phyloP scores from a whole-genome alignment of 495 filamentous ascomycete genomes.

The Hypomontagnella submonticulosa region DNA sequence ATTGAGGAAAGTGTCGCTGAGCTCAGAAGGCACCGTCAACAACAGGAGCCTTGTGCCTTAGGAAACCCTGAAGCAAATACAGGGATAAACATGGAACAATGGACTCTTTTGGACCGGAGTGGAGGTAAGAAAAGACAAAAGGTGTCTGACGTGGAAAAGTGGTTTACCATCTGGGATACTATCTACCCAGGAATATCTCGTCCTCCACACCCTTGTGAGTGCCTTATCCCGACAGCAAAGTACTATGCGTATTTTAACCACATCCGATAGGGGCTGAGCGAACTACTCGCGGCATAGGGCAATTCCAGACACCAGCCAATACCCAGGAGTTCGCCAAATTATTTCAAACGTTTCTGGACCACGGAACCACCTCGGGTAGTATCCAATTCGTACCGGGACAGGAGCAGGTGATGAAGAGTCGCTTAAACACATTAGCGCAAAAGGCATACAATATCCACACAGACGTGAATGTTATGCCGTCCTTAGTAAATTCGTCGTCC shows the following conservation, averaged over 20 bases:
- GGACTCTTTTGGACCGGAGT: constrained; percentile 19
- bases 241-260: not conserved
- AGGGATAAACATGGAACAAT: constrained; percentile 24
- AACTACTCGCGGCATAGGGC: constrained; percentile 11
- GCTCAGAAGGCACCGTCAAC: constrained; percentile 17
- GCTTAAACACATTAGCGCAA: constrained; percentile 10
- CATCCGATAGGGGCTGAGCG: constrained; percentile 15
- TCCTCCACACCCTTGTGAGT: constrained; percentile 24
- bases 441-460: constrained; percentile 10
- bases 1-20: constrained; percentile 19
- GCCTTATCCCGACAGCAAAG: not conserved
- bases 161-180: constrained; percentile 24
- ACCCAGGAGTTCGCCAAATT: constrained; percentile 1
- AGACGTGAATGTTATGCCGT: constrained; percentile 6
- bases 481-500: constrained; percentile 21
- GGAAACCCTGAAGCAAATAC: not conserved
- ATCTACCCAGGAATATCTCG: constrained; percentile 14
- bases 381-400: constrained; percentile 18
- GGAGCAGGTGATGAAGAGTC: constrained; percentile 4
- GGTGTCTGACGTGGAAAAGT: constrained; percentile 23
- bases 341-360: not conserved
- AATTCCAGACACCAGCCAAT: constrained; percentile 5
- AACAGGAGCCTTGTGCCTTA: constrained; percentile 14
- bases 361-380: not conserved
- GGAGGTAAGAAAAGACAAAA: constrained; percentile 22